Percentiles rank a stretch among this genome's conserved stretches.
Evolutionary conservation across 768 basidiomycete genomes (phyloP).

Genomic region (Suillus hirtellus): DNA sequence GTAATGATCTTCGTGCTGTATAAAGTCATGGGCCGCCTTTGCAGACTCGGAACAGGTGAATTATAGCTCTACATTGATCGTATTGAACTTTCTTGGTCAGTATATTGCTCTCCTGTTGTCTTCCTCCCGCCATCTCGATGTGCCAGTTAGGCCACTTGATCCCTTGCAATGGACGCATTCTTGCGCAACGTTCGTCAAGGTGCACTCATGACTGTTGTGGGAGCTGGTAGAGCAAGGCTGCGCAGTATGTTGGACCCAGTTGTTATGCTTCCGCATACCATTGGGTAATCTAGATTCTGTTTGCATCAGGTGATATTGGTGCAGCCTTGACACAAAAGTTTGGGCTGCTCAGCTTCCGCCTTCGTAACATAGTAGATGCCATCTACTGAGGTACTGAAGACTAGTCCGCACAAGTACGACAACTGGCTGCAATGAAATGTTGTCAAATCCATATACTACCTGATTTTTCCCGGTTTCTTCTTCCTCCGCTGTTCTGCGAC

Average conservation of each 20-base stretch:
- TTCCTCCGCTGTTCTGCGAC: conserved; percentile 20
- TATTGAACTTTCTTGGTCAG: background rate
- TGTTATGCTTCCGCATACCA: conserved; percentile 24
- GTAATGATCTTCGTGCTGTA: conserved; percentile 10
- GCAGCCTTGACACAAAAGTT: conserved; percentile 22
- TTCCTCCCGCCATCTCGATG: background rate
- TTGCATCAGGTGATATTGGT: conserved; percentile 19
- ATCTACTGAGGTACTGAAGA: background rate
- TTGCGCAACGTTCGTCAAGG: conserved; percentile 28
- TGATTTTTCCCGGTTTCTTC: conserved; percentile 30
- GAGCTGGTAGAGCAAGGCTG: conserved; percentile 37
- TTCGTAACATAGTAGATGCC: background rate
- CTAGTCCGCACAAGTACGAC: background rate
- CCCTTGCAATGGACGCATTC: conserved; percentile 23
- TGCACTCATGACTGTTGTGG: conserved; percentile 33
- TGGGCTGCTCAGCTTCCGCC: conserved; percentile 19
- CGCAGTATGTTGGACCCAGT: conserved; percentile 34
- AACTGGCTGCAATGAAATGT: conserved; percentile 22
- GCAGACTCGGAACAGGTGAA: background rate
- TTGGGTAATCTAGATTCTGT: conserved; percentile 24
- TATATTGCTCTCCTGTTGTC: background rate
- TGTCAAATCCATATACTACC: conserved; percentile 23
- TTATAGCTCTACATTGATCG: background rate
- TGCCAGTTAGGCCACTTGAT: background rate
- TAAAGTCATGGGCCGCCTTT: background rate